Conservation (phyloP, 306 rosid species). For the Casuarina cunninghamiana region DNA sequence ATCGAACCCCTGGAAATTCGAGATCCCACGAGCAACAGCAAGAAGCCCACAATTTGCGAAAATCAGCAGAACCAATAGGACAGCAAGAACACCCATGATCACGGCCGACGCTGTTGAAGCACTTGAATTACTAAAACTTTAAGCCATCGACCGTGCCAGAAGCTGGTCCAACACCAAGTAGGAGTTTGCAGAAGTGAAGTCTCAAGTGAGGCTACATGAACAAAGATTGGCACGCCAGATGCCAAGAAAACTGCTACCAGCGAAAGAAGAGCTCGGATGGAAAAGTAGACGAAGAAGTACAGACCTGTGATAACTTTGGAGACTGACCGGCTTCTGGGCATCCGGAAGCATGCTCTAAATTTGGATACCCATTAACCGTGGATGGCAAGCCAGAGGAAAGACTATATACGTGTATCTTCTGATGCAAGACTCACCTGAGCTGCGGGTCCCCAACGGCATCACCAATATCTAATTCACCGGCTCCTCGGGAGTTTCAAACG, state of each 20-base stretch:
- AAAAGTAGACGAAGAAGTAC: background rate
- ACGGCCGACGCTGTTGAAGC: background rate
- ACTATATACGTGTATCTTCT: background rate
- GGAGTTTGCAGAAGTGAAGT: conserved; percentile 1
- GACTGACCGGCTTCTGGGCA: background rate
- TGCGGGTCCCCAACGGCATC: background rate
- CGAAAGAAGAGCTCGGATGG: background rate
- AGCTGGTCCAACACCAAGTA: background rate
- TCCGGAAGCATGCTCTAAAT: background rate
- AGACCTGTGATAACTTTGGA: background rate
- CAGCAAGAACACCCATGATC: conserved; percentile 39
- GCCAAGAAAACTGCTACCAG: background rate
- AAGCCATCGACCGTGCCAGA: background rate
- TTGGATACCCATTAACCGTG: background rate
- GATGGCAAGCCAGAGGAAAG: background rate
- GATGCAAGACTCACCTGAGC: background rate
- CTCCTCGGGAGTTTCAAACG: background rate
- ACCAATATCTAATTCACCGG: conserved; percentile 4
- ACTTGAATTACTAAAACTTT: background rate
- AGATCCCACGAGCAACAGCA: conserved; percentile 31
- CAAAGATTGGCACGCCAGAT: background rate
- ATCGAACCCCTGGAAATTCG: conserved; percentile 23
- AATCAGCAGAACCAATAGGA: conserved; percentile 44
- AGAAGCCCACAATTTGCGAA: conserved; percentile 40
- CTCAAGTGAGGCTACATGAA: background rate